phyloP scores from a whole-genome alignment of 192 early-diverging fungal genomes.

The Coemansia interrupta region DNA sequence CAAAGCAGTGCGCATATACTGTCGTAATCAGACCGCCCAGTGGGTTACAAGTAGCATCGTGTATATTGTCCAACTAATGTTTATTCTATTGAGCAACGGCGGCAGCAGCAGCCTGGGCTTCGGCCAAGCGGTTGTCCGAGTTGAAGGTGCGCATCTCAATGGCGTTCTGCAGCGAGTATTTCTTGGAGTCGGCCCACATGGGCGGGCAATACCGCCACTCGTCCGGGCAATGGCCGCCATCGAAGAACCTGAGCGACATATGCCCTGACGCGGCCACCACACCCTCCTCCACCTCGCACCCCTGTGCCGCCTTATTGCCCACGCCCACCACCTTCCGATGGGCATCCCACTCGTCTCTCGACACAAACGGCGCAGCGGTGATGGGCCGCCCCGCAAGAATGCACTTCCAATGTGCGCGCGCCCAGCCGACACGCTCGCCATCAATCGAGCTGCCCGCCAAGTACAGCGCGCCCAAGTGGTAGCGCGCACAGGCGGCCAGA shows the following conservation, averaged over 20 bases:
- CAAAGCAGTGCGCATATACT: too few relatives aligned
- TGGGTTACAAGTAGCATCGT: too few relatives aligned
- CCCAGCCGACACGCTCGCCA: conserved; percentile 34
- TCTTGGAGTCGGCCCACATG: conserved; percentile 56
- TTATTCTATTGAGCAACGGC: too few relatives aligned
- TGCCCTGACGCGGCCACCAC: conserved; percentile 24
- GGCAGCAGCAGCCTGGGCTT: neutral
- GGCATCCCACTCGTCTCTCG: conserved; percentile 22
- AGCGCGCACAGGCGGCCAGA: conserved; percentile 56
- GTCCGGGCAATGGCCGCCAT: conserved; percentile 26
- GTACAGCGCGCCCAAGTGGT: conserved; percentile 58
- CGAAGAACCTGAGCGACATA: conserved; percentile 32
- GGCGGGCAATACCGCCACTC: conserved; percentile 43
- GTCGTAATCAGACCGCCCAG: too few relatives aligned
- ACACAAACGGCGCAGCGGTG: conserved; percentile 30
- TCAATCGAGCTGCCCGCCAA: conserved; percentile 43
- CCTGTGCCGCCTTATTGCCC: conserved; percentile 13
- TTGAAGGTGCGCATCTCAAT: conserved; percentile 62
- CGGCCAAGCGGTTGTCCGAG: conserved; percentile 28
- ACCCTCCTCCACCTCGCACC: conserved; percentile 17
- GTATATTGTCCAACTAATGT: too few relatives aligned
- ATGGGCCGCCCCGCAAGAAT: conserved; percentile 44
- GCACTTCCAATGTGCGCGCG: conserved; percentile 50
- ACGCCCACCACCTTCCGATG: neutral
- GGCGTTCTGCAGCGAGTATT: conserved; percentile 65